These are phyloP conservation scores for Camelina hispida DNA, from an alignment of 345 rosid genomes.

Conservation along the genomic window DNA sequence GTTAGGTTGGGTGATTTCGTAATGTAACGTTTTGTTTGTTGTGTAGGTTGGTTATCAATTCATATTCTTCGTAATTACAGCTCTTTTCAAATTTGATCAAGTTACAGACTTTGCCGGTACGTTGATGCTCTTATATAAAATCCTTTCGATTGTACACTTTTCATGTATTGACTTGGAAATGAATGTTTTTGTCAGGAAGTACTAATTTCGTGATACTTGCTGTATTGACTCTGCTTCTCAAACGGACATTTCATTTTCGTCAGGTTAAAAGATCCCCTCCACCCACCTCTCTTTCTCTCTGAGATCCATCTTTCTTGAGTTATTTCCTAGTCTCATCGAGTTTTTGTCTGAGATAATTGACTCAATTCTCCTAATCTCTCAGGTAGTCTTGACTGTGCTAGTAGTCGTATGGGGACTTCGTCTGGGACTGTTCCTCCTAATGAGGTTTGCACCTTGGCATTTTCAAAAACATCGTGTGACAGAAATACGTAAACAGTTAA, in stretches of 20 bases:
- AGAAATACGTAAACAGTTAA: not conserved
- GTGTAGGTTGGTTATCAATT: slow-evolving; percentile 78
- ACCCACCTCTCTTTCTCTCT: not conserved
- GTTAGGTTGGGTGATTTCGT: not conserved
- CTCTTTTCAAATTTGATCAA: slow-evolving; percentile 83
- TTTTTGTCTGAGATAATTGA: not conserved
- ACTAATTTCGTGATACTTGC: slow-evolving; percentile 83
- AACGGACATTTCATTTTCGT: slow-evolving; percentile 87
- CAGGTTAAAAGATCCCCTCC: slow-evolving; percentile 57
- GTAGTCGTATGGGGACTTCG: slow-evolving; percentile 90
- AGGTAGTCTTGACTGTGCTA: slow-evolving; percentile 75
- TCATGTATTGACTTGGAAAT: slow-evolving; percentile 7
- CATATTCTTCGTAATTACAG: slow-evolving; percentile 76
- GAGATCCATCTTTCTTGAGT: not conserved
- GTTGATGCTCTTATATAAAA: not conserved
- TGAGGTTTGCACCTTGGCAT: slow-evolving; percentile 59
- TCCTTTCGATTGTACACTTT: not conserved
- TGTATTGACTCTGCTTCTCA: slow-evolving; percentile 70
- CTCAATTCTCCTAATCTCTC: slow-evolving; percentile 31
- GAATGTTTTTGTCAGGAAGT: slow-evolving; percentile 63
- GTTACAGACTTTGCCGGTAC: slow-evolving; percentile 96
- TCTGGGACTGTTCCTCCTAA: slow-evolving; percentile 67
- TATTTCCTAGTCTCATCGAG: not conserved
- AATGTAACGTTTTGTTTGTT: not conserved
- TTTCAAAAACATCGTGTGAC: not conserved